Percentiles rank a stretch among this genome's conserved stretches.
These are phyloP conservation scores for Prunus campanulata DNA, from an alignment of 306 rosid species.

Conservation along the genomic window DNA sequence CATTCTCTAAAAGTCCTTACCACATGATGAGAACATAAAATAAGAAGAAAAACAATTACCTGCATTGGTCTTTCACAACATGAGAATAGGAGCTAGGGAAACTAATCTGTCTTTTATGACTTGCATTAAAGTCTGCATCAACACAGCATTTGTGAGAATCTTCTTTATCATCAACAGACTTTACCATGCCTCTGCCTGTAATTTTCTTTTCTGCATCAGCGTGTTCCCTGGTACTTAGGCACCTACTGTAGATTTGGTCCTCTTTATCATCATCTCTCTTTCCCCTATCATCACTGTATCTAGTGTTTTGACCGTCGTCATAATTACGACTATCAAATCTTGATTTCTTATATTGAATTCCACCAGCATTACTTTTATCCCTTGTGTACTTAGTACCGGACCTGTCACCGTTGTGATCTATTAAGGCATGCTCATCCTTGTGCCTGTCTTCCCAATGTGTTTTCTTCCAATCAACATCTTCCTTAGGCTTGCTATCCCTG, in stretches of 20 bases:
- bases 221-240: neutral
- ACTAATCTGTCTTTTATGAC: no score
- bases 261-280: neutral
- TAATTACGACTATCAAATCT: neutral
- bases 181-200: neutral
- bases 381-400: neutral
- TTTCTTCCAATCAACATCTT: neutral
- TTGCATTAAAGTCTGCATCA: no score
- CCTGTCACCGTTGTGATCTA: neutral
- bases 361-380: neutral
- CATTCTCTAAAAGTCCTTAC: no score
- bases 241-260: neutral
- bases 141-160: no score
- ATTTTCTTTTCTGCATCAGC: neutral
- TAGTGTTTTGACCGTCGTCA: neutral
- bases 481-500: neutral
- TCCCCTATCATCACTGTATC: neutral
- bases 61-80: no score
- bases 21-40: no score
- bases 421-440: neutral
- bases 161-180: neutral
- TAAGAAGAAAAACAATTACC: no score
- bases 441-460: neutral
- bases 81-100: no score
- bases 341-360: neutral